Conservation (phyloP, 2,329 filamentous ascomycete species). For the Ophiostoma perfectum region DNA sequence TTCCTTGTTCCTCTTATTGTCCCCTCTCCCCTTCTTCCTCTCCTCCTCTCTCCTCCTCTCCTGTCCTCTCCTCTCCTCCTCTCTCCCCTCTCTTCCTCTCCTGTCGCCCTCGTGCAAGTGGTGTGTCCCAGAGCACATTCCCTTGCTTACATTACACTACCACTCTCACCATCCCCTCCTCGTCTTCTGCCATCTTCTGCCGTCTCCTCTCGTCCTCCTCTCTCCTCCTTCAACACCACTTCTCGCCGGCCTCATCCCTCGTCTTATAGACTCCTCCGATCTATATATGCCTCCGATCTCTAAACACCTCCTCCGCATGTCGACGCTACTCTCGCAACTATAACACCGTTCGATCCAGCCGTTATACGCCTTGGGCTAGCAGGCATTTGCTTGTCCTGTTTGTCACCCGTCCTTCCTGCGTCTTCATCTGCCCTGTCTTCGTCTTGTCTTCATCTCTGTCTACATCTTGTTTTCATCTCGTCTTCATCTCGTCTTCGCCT, state of each 20-base stretch:
- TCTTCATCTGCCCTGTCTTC: not conserved
- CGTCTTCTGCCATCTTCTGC: not conserved
- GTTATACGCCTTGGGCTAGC: conserved; percentile 12
- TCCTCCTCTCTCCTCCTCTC: not conserved
- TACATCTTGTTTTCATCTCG: not conserved
- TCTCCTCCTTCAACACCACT: not conserved
- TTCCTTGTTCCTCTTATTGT: conserved; percentile 4
- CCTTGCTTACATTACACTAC: conserved; percentile 6
- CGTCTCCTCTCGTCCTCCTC: not conserved
- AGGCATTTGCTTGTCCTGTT: conserved; percentile 29
- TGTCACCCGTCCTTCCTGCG: not conserved
- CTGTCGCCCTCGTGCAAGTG: conserved; percentile 1
- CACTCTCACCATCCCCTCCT: not conserved
- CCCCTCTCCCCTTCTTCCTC: not conserved
- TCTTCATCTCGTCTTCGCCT: not conserved
- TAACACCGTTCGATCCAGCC: not conserved
- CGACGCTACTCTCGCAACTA: not conserved
- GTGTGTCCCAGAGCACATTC: conserved; percentile 10
- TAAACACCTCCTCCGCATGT: too few species aligned
- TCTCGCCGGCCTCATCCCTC: not conserved
- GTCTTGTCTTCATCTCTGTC: not conserved
- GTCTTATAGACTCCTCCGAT: not conserved
- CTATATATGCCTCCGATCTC: too few species aligned
- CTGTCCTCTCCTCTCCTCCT: not conserved
- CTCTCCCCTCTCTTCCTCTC: not conserved